phyloP scores from a whole-genome alignment of 177 flowering plant species.

The Tripterygium wilfordii region DNA sequence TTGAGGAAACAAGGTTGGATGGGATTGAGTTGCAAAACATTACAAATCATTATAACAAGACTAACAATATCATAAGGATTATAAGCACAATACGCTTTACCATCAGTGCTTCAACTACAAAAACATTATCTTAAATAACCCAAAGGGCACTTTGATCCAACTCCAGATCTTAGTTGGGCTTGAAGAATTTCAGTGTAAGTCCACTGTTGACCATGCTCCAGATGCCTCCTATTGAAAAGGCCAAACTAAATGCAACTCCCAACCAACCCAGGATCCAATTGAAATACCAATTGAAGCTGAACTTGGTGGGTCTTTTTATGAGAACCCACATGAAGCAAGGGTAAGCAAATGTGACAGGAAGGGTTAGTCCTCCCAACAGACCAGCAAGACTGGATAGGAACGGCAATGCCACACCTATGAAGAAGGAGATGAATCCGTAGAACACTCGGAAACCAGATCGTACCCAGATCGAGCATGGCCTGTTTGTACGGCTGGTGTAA shows the following conservation, averaged over 20 bases:
- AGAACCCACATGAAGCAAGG: conserved; percentile 99
- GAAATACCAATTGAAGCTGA: conserved; percentile 90
- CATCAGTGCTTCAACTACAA: too few species aligned
- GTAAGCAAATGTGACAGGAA: conserved; percentile 97
- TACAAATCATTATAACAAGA: too few species aligned
- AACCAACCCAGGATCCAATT: conserved; percentile 88
- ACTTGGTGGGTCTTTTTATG: conserved; percentile 73
- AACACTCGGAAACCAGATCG: conserved; percentile 91
- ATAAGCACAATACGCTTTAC: too few species aligned
- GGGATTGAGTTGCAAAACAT: too few species aligned
- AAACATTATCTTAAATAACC: too few species aligned
- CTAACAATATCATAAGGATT: too few species aligned
- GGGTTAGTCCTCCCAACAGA: conserved; percentile 84
- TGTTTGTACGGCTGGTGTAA: conserved; percentile 93
- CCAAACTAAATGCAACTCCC: conserved; percentile 90
- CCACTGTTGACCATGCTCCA: conserved; percentile 97
- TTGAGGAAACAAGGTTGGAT: too few species aligned
- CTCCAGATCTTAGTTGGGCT: conserved; percentile 14
- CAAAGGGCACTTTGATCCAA: too few species aligned
- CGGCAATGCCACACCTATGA: conserved; percentile 92
- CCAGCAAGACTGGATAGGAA: conserved; percentile 96
- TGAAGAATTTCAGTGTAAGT: conserved; percentile 37
- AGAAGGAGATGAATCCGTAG: conserved; percentile 76
- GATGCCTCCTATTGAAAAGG: conserved; percentile 83
- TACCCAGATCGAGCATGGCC: conserved; percentile 97